A percentile compares a stretch with the other conserved stretches of the same genome.
Evolutionary conservation across 2,329 filamentous ascomycete species (phyloP).

Genomic region (Botrytis hyacinthi): DNA sequence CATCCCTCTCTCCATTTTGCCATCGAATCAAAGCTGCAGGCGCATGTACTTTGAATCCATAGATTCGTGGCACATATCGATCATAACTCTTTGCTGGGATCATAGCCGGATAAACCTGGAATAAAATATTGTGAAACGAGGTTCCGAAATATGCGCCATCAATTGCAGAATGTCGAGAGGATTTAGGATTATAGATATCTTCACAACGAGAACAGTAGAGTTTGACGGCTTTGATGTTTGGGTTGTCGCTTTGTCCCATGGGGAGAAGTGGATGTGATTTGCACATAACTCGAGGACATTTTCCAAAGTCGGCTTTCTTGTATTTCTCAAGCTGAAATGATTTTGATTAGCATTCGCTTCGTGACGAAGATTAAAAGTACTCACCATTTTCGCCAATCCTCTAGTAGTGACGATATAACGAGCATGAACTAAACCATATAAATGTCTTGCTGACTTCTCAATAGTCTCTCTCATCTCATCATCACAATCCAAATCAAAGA

Average conservation of each 20-base stretch:
- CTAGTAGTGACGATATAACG: slow-evolving; percentile 95
- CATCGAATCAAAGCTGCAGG: slow-evolving; percentile 84
- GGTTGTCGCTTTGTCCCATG: slow-evolving; percentile 88
- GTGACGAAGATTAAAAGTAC: slow-evolving; percentile 31
- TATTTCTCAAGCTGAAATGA: slow-evolving; percentile 84
- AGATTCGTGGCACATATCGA: slow-evolving; percentile 85
- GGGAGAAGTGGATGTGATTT: slow-evolving; percentile 89
- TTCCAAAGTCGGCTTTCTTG: slow-evolving; percentile 96
- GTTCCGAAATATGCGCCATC: slow-evolving; percentile 98
- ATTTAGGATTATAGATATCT: slow-evolving; percentile 98
- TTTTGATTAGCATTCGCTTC: slow-evolving; percentile 25
- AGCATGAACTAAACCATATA: slow-evolving; percentile 94
- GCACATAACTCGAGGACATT: slow-evolving; percentile 95
- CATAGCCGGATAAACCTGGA: slow-evolving; percentile 93
- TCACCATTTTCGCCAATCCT: slow-evolving; percentile 92
- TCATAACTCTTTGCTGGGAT: slow-evolving; percentile 82
- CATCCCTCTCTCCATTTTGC: slow-evolving; percentile 79
- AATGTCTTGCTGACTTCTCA: slow-evolving; percentile 91
- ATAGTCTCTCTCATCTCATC: slow-evolving; percentile 98
- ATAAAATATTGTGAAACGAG: slow-evolving; percentile 98
- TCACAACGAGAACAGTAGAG: slow-evolving; percentile 97
- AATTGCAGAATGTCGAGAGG: slow-evolving; percentile 88
- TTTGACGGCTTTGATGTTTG: slow-evolving; percentile 87
- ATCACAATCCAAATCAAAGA: slow-evolving; percentile 97
- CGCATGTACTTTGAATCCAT: slow-evolving; percentile 94